Conservation (phyloP, 2,329 filamentous ascomycete genomes). For the Hirsutella minnesotensis region DNA sequence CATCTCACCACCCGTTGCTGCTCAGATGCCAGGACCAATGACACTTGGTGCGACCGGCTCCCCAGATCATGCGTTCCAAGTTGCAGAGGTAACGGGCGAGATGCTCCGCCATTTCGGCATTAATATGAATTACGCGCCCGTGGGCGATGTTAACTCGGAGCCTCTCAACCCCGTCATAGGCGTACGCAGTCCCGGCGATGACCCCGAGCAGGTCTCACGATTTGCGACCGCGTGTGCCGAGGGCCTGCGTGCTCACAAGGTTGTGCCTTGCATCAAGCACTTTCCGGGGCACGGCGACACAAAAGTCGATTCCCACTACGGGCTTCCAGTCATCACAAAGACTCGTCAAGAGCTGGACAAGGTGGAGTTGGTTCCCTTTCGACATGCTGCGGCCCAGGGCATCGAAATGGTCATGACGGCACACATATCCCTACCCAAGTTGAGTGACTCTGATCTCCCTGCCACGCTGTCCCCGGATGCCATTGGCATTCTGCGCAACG, state of each 20-base stretch:
- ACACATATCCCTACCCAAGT: conserved; percentile 13
- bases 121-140: conserved; percentile 16
- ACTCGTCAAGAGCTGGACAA: conserved; percentile 9
- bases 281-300: conserved; percentile 16
- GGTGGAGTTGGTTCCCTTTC: conserved; percentile 12
- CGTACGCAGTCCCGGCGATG: conserved; percentile 13
- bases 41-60: conserved; percentile 11
- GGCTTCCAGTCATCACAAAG: conserved; percentile 14
- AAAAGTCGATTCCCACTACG: conserved; percentile 14
- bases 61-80: conserved; percentile 5
- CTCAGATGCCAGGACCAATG: conserved; percentile 14
- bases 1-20: conserved; percentile 12
- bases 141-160: conserved; percentile 15
- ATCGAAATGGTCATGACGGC: conserved; percentile 17
- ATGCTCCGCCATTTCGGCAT: conserved; percentile 14
- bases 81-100: conserved; percentile 10
- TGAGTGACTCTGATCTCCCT: conserved; percentile 9
- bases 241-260: conserved; percentile 8
- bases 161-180: conserved; percentile 15
- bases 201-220: conserved; percentile 9
- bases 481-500: conserved; percentile 10
- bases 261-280: conserved; percentile 15
- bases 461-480: conserved; percentile 13
- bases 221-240: conserved; percentile 10
- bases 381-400: conserved; percentile 7